phyloP scores from a whole-genome alignment of 2,329 filamentous ascomycete genomes.

The Penicillium sp. region DNA sequence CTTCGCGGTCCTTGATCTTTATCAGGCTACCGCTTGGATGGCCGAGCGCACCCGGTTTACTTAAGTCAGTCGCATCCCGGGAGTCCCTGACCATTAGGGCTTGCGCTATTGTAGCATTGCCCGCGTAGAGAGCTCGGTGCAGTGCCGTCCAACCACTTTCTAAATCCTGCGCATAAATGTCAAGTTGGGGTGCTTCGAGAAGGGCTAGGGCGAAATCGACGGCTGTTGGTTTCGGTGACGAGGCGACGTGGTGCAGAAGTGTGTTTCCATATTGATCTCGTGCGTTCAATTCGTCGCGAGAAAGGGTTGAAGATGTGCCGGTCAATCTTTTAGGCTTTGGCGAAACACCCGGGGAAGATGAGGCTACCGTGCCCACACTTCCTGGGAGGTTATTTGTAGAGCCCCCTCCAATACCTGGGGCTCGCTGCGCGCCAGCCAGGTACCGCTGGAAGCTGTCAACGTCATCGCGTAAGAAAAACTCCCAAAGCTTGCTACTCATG shows the following conservation, averaged over 20 bases:
- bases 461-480: constrained; percentile 96
- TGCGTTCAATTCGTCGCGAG: constrained; percentile 76
- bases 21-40: constrained; percentile 76
- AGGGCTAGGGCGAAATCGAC: constrained; percentile 77
- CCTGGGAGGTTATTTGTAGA: constrained; percentile 32
- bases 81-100: constrained; percentile 80
- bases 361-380: constrained; percentile 35
- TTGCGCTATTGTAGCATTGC: constrained; percentile 85
- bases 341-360: constrained; percentile 37
- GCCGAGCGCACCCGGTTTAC: constrained; percentile 58
- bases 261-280: constrained; percentile 83
- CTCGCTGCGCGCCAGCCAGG: constrained; percentile 61
- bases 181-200: constrained; percentile 79
- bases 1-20: constrained; percentile 94
- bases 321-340: constrained; percentile 55
- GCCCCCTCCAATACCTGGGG: constrained; percentile 33
- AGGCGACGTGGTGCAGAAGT: constrained; percentile 81
- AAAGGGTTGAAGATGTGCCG: constrained; percentile 57
- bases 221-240: constrained; percentile 72
- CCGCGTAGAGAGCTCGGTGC: constrained; percentile 86
- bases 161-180: constrained; percentile 83
- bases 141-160: constrained; percentile 97
- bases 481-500: constrained; percentile 98
- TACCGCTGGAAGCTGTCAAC: constrained; percentile 92
- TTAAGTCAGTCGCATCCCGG: constrained; percentile 67